Percentiles rank a stretch among this genome's conserved stretches.
Evolutionary conservation across 306 rosid genomes (phyloP).

Genomic region (Trichosanthes cucumerina): DNA sequence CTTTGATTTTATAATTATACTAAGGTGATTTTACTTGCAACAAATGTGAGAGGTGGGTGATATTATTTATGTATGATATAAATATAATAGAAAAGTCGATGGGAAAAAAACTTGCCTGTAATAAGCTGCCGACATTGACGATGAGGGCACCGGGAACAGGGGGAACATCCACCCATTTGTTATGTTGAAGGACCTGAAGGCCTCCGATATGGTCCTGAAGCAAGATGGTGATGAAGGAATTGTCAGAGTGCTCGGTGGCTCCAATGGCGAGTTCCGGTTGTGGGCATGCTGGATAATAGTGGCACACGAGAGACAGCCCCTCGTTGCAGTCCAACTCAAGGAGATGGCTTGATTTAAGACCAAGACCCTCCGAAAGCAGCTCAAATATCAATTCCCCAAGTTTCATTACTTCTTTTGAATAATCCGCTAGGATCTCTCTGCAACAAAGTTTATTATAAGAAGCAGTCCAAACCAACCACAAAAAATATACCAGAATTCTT

Average conservation of each 20-base stretch:
- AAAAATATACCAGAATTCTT: too few relatives aligned
- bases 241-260: conserved; percentile 14
- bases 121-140: conserved; percentile 22
- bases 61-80: too few relatives aligned
- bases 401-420: conserved; percentile 6
- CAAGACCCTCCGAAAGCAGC: conserved; percentile 26
- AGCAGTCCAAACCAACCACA: too few relatives aligned
- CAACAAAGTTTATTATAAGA: not conserved
- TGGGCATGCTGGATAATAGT: conserved; percentile 37
- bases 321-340: conserved; percentile 12
- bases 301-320: not conserved
- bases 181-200: conserved; percentile 18
- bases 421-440: conserved; percentile 15
- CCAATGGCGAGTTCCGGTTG: conserved; percentile 33
- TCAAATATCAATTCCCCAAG: conserved; percentile 15
- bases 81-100: too few relatives aligned
- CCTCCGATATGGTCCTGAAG: conserved; percentile 34
- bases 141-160: conserved; percentile 21
- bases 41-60: too few relatives aligned
- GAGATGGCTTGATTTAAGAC: conserved; percentile 16
- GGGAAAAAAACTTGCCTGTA: conserved; percentile 31
- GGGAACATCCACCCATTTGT: conserved; percentile 26
- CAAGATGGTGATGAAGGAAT: conserved; percentile 21
- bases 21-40: too few relatives aligned
- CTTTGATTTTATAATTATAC: too few relatives aligned